These are phyloP conservation scores for Betula pendula DNA, from an alignment of 306 rosid species.

Conservation along the genomic window DNA sequence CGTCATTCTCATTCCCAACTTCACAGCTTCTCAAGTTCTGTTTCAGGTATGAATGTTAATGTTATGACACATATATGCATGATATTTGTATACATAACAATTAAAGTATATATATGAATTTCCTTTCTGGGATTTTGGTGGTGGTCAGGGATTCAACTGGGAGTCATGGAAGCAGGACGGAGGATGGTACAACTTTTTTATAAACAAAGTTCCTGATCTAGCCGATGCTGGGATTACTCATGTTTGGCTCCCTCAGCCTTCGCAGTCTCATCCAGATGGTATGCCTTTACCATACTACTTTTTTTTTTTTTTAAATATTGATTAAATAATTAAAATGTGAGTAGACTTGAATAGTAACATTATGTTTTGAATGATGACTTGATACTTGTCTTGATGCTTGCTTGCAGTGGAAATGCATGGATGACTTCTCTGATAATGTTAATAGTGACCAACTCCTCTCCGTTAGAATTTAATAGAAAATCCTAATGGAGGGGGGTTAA, in stretches of 20 bases:
- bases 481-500: too few relatives aligned
- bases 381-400: too few relatives aligned
- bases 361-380: too few relatives aligned
- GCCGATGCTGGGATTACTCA: conserved; percentile 4
- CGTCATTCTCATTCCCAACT: background rate
- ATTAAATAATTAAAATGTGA: too few relatives aligned
- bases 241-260: conserved; percentile 3
- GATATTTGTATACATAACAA: too few relatives aligned
- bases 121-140: background rate
- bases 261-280: background rate
- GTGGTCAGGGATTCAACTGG: conserved; percentile 5
- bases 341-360: too few relatives aligned
- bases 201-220: background rate
- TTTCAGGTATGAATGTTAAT: background rate
- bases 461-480: too few relatives aligned
- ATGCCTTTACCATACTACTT: too few relatives aligned
- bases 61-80: background rate
- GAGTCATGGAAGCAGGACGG: background rate
- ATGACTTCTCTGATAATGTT: too few relatives aligned
- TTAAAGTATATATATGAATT: background rate
- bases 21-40: conserved; percentile 4
- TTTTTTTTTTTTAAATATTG: too few relatives aligned
- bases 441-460: too few relatives aligned
- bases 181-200: conserved; percentile 4
- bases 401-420: too few relatives aligned